Evolutionary conservation across 371 early-diverging fungal genomes (phyloP).

Genomic region (Batkoa obscura): DNA sequence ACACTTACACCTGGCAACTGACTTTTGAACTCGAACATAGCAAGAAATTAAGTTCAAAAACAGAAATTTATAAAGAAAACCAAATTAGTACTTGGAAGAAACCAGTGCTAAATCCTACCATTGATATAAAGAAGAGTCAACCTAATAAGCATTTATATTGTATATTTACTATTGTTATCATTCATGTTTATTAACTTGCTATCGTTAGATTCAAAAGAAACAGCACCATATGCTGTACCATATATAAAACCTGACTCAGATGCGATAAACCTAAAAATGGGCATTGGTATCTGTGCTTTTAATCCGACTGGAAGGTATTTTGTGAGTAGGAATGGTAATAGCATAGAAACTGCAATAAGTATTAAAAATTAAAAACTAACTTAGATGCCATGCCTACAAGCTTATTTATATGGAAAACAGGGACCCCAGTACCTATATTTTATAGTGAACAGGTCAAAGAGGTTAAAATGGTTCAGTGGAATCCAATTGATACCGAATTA

Average conservation of each 20-base stretch:
- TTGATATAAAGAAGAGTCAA: not conserved
- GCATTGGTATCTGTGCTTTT: slow-evolving; percentile 22
- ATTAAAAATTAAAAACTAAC: not conserved
- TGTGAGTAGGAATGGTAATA: slow-evolving; percentile 12
- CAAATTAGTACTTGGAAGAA: not conserved
- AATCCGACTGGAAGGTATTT: slow-evolving; percentile 20
- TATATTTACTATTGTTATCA: not conserved
- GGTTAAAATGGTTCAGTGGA: slow-evolving; percentile 22
- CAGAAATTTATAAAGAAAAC: not conserved
- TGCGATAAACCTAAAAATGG: slow-evolving; percentile 25
- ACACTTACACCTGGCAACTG: slow-evolving; percentile 28
- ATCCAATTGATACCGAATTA: slow-evolving; percentile 18
- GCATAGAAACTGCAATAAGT: not conserved
- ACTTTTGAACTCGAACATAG: slow-evolving; percentile 21
- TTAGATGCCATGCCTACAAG: slow-evolving; percentile 26
- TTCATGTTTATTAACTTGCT: not conserved
- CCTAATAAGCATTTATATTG: slow-evolving; percentile 4
- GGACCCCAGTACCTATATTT: slow-evolving; percentile 14
- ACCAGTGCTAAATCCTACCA: not conserved
- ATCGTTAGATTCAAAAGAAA: slow-evolving; percentile 13
- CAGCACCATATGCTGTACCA: slow-evolving; percentile 17
- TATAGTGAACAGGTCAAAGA: slow-evolving; percentile 20
- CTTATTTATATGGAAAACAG: slow-evolving; percentile 30
- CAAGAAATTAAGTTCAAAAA: slow-evolving; percentile 1
- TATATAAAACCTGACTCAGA: slow-evolving; percentile 17